phyloP scores from a whole-genome alignment of 1,139 yeast species.

The Arxiozyma telluris region DNA sequence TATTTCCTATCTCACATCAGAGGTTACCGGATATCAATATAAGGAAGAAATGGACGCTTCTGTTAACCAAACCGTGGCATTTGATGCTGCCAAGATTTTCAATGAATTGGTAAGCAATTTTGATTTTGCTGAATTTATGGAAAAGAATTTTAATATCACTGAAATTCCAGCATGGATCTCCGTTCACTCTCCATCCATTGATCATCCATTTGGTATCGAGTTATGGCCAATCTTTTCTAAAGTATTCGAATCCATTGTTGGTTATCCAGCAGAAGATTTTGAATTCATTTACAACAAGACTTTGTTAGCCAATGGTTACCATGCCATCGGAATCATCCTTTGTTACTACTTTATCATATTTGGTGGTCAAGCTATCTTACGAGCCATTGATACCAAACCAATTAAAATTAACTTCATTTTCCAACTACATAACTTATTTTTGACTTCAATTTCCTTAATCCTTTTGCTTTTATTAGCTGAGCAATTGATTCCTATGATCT shows the following conservation, averaged over 20 bases:
- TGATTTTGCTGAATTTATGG: slow-evolving; percentile 1
- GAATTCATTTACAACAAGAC: slow-evolving; percentile 59
- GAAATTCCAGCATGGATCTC: slow-evolving; percentile 13
- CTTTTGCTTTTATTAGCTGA: slow-evolving; percentile 67
- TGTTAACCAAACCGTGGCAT: neutral
- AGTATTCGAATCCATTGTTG: slow-evolving; percentile 42
- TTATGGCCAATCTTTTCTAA: slow-evolving; percentile 81
- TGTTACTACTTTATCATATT: slow-evolving; percentile 73
- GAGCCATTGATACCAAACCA: slow-evolving; percentile 47
- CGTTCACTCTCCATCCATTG: slow-evolving; percentile 47
- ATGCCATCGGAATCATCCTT: slow-evolving; percentile 54
- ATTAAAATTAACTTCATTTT: slow-evolving; percentile 63
- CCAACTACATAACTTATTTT: slow-evolving; percentile 71
- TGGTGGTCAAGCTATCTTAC: slow-evolving; percentile 63
- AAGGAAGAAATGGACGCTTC: neutral
- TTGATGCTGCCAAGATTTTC: slow-evolving; percentile 1
- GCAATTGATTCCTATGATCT: slow-evolving; percentile 77
- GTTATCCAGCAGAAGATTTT: slow-evolving; percentile 64
- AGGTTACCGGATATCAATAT: neutral
- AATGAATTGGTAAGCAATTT: neutral
- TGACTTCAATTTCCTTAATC: slow-evolving; percentile 61
- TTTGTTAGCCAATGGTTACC: slow-evolving; percentile 57
- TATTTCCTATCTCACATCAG: too few species aligned
- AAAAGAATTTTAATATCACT: slow-evolving; percentile 1
- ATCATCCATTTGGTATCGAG: slow-evolving; percentile 81